phyloP scores from a whole-genome alignment of 2,329 filamentous ascomycete genomes.

The Metarhizium guizhouense region DNA sequence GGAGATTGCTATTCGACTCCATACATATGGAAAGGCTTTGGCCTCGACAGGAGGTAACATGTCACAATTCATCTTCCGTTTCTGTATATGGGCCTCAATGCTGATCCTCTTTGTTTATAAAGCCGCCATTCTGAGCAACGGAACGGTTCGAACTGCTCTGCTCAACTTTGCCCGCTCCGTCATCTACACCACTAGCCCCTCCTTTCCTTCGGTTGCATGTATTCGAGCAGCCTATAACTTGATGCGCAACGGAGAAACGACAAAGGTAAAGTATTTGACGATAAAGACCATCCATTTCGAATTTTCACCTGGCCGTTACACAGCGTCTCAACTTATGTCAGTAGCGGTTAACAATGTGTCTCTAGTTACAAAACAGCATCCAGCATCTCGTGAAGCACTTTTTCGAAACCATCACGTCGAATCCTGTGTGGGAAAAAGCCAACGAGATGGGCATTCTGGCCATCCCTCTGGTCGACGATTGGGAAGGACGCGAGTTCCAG shows the following conservation, averaged over 20 bases:
- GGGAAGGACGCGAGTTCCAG: slow-evolving; percentile 12
- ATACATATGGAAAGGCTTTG: slow-evolving; percentile 46
- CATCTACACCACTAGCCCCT: slow-evolving; percentile 13
- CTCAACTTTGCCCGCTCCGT: slow-evolving; percentile 12
- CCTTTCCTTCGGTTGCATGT: slow-evolving; percentile 12
- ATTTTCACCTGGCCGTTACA: too few species aligned
- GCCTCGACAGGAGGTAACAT: slow-evolving; percentile 23
- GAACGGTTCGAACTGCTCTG: slow-evolving; percentile 10
- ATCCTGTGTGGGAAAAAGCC: slow-evolving; percentile 15
- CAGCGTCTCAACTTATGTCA: too few species aligned
- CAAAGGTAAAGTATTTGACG: slow-evolving; percentile 2
- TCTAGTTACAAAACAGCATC: slow-evolving; percentile 10
- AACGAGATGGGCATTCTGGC: slow-evolving; percentile 16
- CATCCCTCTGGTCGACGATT: slow-evolving; percentile 19
- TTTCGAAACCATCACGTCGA: slow-evolving; percentile 13
- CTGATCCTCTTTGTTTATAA: too few species aligned
- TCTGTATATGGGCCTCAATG: too few species aligned
- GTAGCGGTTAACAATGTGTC: too few species aligned
- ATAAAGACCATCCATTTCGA: neutral
- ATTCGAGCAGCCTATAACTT: slow-evolving; percentile 13
- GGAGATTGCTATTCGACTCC: slow-evolving; percentile 37
- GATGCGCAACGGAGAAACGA: slow-evolving; percentile 7
- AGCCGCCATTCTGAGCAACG: slow-evolving; percentile 13
- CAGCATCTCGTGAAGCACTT: slow-evolving; percentile 19
- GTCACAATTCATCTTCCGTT: neutral